Evolutionary conservation across 495 filamentous ascomycete species (phyloP).

Genomic region (Friedmanniomyces simplex): DNA sequence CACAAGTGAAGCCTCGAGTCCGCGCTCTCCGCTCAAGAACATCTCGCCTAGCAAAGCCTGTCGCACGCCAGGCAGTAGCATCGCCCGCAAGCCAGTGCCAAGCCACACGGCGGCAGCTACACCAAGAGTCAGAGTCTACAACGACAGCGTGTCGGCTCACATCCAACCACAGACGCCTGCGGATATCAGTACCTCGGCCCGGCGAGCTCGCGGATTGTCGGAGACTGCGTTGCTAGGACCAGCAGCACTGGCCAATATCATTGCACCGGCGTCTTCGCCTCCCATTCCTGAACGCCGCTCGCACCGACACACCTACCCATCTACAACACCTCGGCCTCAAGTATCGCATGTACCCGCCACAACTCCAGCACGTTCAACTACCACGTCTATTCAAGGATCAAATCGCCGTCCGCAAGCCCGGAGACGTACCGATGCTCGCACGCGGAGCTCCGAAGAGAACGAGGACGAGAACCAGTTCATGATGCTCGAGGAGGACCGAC

Average conservation of each 20-base stretch:
- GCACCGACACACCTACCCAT: constrained; percentile 5
- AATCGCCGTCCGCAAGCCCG: background rate
- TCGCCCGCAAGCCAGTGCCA: constrained; percentile 6
- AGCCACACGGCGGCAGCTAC: background rate
- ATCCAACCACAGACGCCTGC: constrained; percentile 18
- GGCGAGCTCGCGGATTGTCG: constrained; percentile 3
- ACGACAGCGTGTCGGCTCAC: constrained; percentile 1
- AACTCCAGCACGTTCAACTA: background rate
- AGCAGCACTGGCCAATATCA: background rate
- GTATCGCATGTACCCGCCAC: background rate
- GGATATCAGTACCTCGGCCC: constrained; percentile 1
- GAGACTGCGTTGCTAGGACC: background rate
- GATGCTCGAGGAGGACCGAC: constrained; percentile 11
- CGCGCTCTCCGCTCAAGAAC: background rate
- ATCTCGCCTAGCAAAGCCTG: background rate
- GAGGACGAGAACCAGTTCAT: constrained; percentile 6
- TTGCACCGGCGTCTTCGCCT: background rate
- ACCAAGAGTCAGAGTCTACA: constrained; percentile 15
- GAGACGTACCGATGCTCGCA: background rate
- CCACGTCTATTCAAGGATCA: background rate
- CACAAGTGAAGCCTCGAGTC: background rate
- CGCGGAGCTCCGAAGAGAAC: constrained; percentile 2
- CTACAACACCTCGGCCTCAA: background rate
- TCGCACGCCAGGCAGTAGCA: background rate
- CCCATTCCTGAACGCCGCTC: background rate